Base-by-base conservation (phyloP, 2,329 filamentous ascomycete species). In the Volutella citrinella region DNA sequence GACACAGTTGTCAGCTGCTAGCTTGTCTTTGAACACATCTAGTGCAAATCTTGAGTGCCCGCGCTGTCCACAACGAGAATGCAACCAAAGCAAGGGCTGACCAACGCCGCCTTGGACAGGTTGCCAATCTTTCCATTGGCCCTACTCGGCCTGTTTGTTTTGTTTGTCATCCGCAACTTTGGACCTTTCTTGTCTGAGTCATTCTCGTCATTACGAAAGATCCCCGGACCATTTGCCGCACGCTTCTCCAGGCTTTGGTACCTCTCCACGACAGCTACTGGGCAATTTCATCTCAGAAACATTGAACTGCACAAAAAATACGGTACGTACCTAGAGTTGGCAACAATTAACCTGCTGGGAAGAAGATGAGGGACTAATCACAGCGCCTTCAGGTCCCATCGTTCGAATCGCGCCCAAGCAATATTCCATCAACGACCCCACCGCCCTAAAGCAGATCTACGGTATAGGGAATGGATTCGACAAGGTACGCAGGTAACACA, bases 381-480 rank as follows among this genome's bases (percentile, higher is more conserved):
- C 1, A 15, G 7, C 7, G 14, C 5, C 13, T 18, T 8, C 13
- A 38, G 36, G 36, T 1, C 27, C 26, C 10, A n/a, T 39, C 2
- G 36, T 39, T 19, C 22, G 36, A 10, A 39, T 39, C 10, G 36
- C 36, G 4, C 36, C 36, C 9, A 34, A 34, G 9, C 23, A 39
- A 24, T 39, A 20, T 12, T 34, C 27, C 23, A 22, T 39, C 5
- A 23, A 39, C 14, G 36, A 39, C 28, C 31, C 27, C 8, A 12
- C 10, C 13, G 36, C 36, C 7, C 19, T 27, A 10, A 39, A 39
- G 19, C 11, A 12, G 2, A 31, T 39, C 7, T 39, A 39, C 18
- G 36, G 36, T 4, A 13, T 34, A 5, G 31, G 27, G 2, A 34
- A 31, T 8, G 21, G 22, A 0, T 39, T 39, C 28, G 19, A 9